Evolutionary conservation across 306 rosid species (phyloP).

Genomic region (Casuarina cunninghamiana): DNA sequence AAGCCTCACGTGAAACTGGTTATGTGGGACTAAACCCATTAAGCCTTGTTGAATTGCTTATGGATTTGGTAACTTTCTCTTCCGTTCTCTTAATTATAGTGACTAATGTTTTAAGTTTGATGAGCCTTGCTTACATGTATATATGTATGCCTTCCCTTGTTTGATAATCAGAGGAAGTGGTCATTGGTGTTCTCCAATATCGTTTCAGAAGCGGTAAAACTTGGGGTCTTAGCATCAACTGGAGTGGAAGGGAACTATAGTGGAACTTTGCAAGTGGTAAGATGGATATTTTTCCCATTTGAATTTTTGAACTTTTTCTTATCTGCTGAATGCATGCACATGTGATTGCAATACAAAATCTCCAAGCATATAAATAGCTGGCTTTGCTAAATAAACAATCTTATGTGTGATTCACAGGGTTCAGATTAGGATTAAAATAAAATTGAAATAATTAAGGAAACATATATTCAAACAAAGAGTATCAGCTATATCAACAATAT

Average conservation of each 20-base stretch:
- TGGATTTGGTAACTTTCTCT: slow-evolving; percentile 48
- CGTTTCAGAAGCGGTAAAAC: slow-evolving; percentile 35
- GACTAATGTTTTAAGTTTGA: not conserved
- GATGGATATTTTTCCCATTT: slow-evolving; percentile 2
- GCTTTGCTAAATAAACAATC: no score
- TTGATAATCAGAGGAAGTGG: slow-evolving; percentile 47
- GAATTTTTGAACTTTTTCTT: not conserved
- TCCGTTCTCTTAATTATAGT: no score
- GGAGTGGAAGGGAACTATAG: slow-evolving; percentile 41
- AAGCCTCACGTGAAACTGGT: slow-evolving; percentile 46
- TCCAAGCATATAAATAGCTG: no score
- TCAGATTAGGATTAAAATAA: not conserved
- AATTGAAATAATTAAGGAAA: not conserved
- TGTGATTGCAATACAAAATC: no score
- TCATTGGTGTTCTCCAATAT: slow-evolving; percentile 37
- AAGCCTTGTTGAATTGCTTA: slow-evolving; percentile 43
- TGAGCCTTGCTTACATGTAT: not conserved
- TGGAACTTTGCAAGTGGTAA: slow-evolving; percentile 59
- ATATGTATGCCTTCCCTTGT: not conserved
- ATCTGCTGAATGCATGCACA: not conserved
- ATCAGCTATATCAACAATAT: not conserved
- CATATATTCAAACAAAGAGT: not conserved
- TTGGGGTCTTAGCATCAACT: slow-evolving; percentile 33
- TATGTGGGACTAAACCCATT: slow-evolving; percentile 28
- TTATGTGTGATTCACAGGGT: no score